These are phyloP conservation scores for Eragrostis tef DNA, from an alignment of 202 grass and related monocot species.

Conservation along the genomic window DNA sequence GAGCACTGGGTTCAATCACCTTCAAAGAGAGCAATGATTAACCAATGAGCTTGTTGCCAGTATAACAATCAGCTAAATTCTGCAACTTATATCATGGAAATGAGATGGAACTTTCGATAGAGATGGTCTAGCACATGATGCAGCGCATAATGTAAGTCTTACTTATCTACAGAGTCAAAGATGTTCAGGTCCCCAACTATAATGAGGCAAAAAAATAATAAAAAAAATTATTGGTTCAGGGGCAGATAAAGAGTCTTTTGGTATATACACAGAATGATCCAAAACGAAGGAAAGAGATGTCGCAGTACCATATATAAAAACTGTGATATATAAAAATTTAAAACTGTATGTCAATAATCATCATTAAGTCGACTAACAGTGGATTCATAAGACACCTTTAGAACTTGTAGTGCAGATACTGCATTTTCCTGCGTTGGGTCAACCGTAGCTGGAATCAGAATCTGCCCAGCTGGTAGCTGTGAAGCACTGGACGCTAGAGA, in stretches of 20 bases:
- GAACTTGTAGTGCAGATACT: slow-evolving; percentile 71
- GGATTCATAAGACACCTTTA: slow-evolving; percentile 64
- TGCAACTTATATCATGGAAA: slow-evolving; percentile 38
- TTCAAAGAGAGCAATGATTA: slow-evolving; percentile 49
- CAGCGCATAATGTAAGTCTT: not conserved
- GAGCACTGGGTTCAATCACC: slow-evolving; percentile 82
- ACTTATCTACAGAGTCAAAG: slow-evolving; percentile 27
- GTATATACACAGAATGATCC: slow-evolving; percentile 3
- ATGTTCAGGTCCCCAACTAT: not conserved
- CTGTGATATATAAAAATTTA: too few relatives aligned
- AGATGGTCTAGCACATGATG: not conserved
- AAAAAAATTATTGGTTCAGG: slow-evolving; percentile 1
- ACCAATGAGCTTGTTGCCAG: slow-evolving; percentile 18
- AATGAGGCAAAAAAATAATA: not conserved
- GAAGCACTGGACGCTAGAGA: slow-evolving; percentile 57
- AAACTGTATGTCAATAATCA: slow-evolving; percentile 24
- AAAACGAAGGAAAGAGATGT: slow-evolving; percentile 16
- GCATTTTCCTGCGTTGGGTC: slow-evolving; percentile 76
- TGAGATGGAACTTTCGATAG: not conserved
- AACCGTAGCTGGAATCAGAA: slow-evolving; percentile 76
- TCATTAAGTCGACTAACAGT: not conserved
- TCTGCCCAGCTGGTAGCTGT: slow-evolving; percentile 65
- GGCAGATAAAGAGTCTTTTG: not conserved
- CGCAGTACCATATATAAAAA: not conserved
- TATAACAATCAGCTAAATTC: slow-evolving; percentile 35